Conservation (phyloP, 192 early-diverging fungal genomes). For the Allomyces javanicus region DNA sequence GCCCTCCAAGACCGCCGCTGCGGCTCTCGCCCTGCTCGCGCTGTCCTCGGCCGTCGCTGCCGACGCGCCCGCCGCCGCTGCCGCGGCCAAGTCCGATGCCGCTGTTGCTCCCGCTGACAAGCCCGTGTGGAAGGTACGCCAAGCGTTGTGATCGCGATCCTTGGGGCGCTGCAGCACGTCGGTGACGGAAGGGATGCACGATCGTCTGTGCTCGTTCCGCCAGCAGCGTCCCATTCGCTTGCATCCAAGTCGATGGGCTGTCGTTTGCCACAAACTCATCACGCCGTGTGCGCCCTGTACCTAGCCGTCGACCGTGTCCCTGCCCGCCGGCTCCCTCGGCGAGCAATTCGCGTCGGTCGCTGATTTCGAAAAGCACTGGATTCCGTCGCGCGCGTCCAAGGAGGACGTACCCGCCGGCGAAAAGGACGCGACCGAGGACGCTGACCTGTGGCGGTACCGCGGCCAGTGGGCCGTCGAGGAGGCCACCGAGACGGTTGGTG, state of each 20-base stretch:
- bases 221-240: neutral
- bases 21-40: neutral
- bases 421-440: slow-evolving; percentile 55
- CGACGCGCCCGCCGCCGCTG: neutral
- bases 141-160: neutral
- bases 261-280: neutral
- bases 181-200: too few species aligned
- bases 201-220: neutral
- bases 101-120: neutral
- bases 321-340: neutral
- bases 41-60: neutral
- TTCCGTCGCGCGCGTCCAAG: neutral
- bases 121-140: neutral
- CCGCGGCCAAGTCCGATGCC: neutral
- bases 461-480: slow-evolving; percentile 65
- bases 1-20: neutral
- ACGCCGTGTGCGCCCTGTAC: neutral
- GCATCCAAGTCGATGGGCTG: neutral
- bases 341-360: neutral
- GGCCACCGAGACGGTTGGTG: slow-evolving; percentile 26
- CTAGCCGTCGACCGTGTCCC: neutral
- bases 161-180: too few species aligned
- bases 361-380: neutral
- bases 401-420: neutral
- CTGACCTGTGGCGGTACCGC: slow-evolving; percentile 41